Conservation (phyloP, 225 moss, liverwort and hornwort genomes). For the Polytrichum formosum region DNA sequence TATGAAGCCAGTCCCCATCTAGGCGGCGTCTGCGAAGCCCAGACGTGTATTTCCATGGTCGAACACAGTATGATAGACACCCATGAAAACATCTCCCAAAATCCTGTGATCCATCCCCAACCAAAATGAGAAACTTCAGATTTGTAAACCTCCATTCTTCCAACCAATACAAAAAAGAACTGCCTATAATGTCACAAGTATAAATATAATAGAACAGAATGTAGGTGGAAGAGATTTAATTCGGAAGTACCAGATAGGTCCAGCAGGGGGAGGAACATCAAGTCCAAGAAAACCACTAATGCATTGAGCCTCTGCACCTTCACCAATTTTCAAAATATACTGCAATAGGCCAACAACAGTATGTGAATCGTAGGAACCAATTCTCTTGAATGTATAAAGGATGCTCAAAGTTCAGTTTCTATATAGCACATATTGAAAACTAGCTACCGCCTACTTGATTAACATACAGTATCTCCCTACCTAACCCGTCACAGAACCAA, state of each 20-base stretch:
- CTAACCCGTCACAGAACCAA: too few species aligned
- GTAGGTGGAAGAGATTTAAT: too few species aligned
- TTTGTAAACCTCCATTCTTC: too few species aligned
- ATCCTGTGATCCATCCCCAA: slow-evolving; percentile 52
- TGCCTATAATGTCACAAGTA: too few species aligned
- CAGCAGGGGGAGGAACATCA: slow-evolving; percentile 80
- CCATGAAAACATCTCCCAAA: slow-evolving; percentile 95
- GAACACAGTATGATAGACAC: slow-evolving; percentile 88
- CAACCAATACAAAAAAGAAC: too few species aligned
- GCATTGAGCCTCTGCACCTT: slow-evolving; percentile 78
- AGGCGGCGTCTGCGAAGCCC: slow-evolving; percentile 76
- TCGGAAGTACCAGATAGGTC: slow-evolving; percentile 71
- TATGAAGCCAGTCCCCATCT: slow-evolving; percentile 18
- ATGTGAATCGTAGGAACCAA: too few species aligned
- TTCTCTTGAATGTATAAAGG: neutral
- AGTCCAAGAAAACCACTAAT: slow-evolving; percentile 91
- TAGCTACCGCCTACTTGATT: too few species aligned
- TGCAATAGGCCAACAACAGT: slow-evolving; percentile 27
- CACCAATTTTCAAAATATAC: slow-evolving; percentile 83
- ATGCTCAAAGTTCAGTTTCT: neutral
- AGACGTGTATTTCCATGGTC: slow-evolving; percentile 73
- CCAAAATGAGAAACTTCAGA: neutral
- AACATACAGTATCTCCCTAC: too few species aligned
- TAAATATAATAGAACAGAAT: too few species aligned
- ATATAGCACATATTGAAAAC: neutral